These are phyloP conservation scores for Magnaporthiopsis incrustans DNA, from an alignment of 2,329 filamentous ascomycete genomes.

Conservation along the genomic window DNA sequence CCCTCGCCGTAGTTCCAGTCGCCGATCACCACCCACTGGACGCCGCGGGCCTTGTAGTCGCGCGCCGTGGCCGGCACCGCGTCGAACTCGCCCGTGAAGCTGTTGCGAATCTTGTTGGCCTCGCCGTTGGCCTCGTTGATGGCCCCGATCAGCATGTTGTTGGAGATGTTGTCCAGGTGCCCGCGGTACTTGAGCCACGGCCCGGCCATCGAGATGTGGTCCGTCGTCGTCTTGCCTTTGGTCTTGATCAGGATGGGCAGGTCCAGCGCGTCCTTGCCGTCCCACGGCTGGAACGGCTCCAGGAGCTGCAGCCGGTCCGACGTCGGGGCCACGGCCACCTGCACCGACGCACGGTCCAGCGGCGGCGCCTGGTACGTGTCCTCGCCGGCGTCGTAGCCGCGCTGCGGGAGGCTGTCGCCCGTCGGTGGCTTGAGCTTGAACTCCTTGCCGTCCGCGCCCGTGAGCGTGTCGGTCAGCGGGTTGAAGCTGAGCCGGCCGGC, in stretches of 20 bases:
- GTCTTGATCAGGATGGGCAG: slow-evolving; percentile 94
- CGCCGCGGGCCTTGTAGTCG: slow-evolving; percentile 96
- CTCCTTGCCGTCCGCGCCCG: slow-evolving; percentile 93
- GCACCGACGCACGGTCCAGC: slow-evolving; percentile 61
- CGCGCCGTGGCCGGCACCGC: slow-evolving; percentile 89
- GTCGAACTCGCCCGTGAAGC: slow-evolving; percentile 72
- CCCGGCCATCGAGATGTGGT: slow-evolving; percentile 95
- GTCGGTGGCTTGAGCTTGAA: slow-evolving; percentile 78
- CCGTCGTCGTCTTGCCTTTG: slow-evolving; percentile 92
- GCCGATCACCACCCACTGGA: slow-evolving; percentile 95
- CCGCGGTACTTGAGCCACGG: slow-evolving; percentile 99
- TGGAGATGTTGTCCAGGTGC: slow-evolving; percentile 98
- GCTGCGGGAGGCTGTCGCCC: slow-evolving; percentile 70
- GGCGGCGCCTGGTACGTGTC: slow-evolving; percentile 97
- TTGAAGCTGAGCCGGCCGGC: slow-evolving; percentile 65
- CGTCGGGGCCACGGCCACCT: slow-evolving; percentile 75
- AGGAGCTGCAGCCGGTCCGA: slow-evolving; percentile 95
- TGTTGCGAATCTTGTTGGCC: slow-evolving; percentile 96
- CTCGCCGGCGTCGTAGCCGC: slow-evolving; percentile 79
- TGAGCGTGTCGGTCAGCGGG: slow-evolving; percentile 83
- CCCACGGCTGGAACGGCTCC: slow-evolving; percentile 76
- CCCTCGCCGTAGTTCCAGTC: slow-evolving; percentile 99
- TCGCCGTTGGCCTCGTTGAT: slow-evolving; percentile 93
- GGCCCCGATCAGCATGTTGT: slow-evolving; percentile 99
- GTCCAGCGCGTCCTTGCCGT: slow-evolving; percentile 80